Percentiles rank a stretch among this genome's conserved stretches.
Evolutionary conservation across 2,329 filamentous ascomycete species (phyloP).

Genomic region (Pseudogymnoascus sp.): DNA sequence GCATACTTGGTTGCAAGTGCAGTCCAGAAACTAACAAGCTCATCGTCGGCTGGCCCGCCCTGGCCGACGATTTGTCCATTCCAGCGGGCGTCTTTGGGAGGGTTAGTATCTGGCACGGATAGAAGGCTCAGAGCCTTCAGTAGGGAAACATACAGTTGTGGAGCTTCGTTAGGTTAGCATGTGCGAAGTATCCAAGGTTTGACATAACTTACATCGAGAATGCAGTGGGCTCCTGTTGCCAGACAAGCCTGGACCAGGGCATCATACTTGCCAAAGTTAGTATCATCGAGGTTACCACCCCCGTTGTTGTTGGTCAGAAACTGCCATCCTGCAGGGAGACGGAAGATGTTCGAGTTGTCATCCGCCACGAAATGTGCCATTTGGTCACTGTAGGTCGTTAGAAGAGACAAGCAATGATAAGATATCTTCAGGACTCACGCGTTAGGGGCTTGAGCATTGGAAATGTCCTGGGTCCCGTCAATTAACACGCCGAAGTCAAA

Average conservation of each 20-base stretch:
- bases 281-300: conserved; percentile 42
- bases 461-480: no score
- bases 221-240: conserved; percentile 48
- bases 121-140: no score
- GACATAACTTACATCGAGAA: conserved; percentile 41
- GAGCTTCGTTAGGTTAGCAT: no score
- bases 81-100: no score
- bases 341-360: conserved; percentile 49
- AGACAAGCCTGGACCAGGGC: conserved; percentile 50
- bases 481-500: no score
- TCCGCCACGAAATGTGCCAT: conserved; percentile 46
- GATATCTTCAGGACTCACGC: not conserved
- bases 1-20: no score
- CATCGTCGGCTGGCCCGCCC: no score
- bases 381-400: conserved; percentile 11
- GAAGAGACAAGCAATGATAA: not conserved
- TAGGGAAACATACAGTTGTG: no score
- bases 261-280: conserved; percentile 46
- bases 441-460: not conserved
- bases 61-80: no score
- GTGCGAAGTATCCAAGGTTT: no score
- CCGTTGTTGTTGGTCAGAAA: conserved; percentile 45
- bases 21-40: no score
- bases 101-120: no score
- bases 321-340: conserved; percentile 53